Evolutionary conservation across 768 basidiomycete species (phyloP), one percentile per base, ranked within the genome.

Genomic region (Auriscalpium vulgare): DNA sequence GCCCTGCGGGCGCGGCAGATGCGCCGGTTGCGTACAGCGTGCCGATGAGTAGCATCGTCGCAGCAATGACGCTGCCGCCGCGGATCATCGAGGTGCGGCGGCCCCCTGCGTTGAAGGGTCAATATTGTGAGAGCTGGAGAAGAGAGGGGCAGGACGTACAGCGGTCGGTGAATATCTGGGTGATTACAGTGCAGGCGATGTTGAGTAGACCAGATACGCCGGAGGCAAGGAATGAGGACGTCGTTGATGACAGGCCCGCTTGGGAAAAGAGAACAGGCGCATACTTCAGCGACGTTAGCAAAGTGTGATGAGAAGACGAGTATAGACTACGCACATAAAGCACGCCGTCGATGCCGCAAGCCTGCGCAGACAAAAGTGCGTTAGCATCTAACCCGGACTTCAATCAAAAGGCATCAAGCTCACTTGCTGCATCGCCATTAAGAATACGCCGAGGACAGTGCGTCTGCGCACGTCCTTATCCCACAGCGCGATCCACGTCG

Each of bases 261-360:
- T 80, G 78, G 3, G 72, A 63, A 59, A 81, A 81, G 13, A 79
- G 67, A 9, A 75, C 68, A 0, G 79, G 79, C 0, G 77, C 78
- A 54, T 76, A 77, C 62, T 75, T 65, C 16, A 5, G 29, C 29
- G 29, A 29, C 29, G 29, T 29, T 29, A 29, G 38, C 34, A 35
- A 47, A 21, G 35, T 21, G 19, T n/a, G 37, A 46, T 17, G 45
- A 10, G 4, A 29, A 29, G 29, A 5, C 2, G 1, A 29, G 4
- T 4, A 29, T 21, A 29, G 7, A 29, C 29, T 29, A 49, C 69
- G 44, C 21, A 69, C 67, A 59, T 69, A 71, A 34, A 72, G 66
- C 0, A 70, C 69, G 44, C 68, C 69, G 48, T 72, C 70, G 46
- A 71, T 69, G 0, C 71, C 73, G n/a, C 63, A 66, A 2, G 68